phyloP scores from a whole-genome alignment of 2,329 filamentous ascomycete genomes.

The Parascedosporium putredinis region DNA sequence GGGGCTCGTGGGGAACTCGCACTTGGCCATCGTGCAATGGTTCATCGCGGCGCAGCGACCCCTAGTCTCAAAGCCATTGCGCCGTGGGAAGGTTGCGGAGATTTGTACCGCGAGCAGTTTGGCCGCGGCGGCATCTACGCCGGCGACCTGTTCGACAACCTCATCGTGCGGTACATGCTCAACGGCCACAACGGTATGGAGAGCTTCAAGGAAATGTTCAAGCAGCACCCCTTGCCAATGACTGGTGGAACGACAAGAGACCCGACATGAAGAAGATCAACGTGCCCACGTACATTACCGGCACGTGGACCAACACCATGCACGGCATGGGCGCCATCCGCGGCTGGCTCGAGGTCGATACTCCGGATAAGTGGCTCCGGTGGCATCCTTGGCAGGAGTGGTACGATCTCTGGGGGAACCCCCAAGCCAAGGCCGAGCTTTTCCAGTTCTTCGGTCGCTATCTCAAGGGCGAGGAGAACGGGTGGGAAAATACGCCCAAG shows the following conservation, averaged over 20 bases:
- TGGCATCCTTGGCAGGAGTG: conserved; percentile 31
- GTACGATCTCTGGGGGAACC: conserved; percentile 28
- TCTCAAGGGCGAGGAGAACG: conserved; percentile 30
- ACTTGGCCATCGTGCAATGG: conserved; percentile 16
- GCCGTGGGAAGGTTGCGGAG: conserved; percentile 30
- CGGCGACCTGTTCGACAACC: conserved; percentile 6
- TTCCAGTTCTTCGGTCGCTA: conserved; percentile 34
- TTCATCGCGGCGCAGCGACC: conserved; percentile 14
- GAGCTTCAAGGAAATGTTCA: conserved; percentile 14
- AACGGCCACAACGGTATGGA: conserved; percentile 15
- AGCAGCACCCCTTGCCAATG: conserved; percentile 11
- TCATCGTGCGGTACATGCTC: conserved; percentile 14
- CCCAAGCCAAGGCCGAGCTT: conserved; percentile 25
- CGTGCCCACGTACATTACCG: conserved; percentile 16
- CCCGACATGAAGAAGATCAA: conserved; percentile 15
- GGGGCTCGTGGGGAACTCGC: conserved; percentile 19
- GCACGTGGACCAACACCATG: conserved; percentile 15
- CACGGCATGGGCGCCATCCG: conserved; percentile 18
- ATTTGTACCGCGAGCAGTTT: conserved; percentile 16
- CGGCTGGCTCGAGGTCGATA: conserved; percentile 25
- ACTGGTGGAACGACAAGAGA: conserved; percentile 17
- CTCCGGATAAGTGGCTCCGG: conserved; percentile 32
- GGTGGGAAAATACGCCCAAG: conserved; percentile 31
- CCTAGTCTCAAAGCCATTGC: conserved; percentile 15
- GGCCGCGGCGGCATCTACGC: conserved; percentile 15